Evolutionary conservation across 331 rosid genomes (phyloP), one percentile per base, ranked within the genome.

Genomic region (Erythrophleum ivorense): DNA sequence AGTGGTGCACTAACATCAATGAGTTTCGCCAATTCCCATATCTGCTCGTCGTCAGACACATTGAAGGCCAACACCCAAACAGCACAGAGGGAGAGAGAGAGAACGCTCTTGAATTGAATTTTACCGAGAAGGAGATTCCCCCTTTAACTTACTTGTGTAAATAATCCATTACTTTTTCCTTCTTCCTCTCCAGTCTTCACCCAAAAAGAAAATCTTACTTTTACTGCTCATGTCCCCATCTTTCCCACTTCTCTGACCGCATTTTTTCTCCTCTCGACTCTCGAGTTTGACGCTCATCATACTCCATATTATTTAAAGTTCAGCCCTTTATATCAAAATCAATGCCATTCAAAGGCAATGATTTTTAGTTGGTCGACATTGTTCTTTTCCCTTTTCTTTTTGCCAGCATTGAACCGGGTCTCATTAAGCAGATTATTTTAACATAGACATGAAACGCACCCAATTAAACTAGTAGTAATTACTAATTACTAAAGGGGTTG

Each of bases 211-310:
- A 73, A 80, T 73, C 84, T 29, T 38, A 68, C 87, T 84, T 86
- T 86, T 76, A 81, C 87, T 78, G 84, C 84, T 81, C 80, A 45
- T 77, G 85, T 68, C 85, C 76, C 58, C 67, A 41, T 81, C 87
- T 86, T 87, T 81, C 85, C 87, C 79, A 81, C 84, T 87, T 84
- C 87, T 81, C 84, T 81, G 90, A 84, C 88, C 78, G 45, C 75
- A 63, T 64, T 81, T 78, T 29, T 31, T 29, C 18, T 14, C 57
- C 75, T 69, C 49, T 34, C 53, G 33, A 41, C 73, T 73, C 84
- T 84, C 82, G 68, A 83, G 78, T 72, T 69, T 71, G 75, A 71
- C 75, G 41, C 84, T 72, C 29, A 80, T 83, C 70, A 83, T 75
- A 69, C 85, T 57, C 59, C 83, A 73, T 68, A 68, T 73, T 80